Evolutionary conservation across 345 rosid genomes (phyloP).

Genomic region (Syzygium oleosum): DNA sequence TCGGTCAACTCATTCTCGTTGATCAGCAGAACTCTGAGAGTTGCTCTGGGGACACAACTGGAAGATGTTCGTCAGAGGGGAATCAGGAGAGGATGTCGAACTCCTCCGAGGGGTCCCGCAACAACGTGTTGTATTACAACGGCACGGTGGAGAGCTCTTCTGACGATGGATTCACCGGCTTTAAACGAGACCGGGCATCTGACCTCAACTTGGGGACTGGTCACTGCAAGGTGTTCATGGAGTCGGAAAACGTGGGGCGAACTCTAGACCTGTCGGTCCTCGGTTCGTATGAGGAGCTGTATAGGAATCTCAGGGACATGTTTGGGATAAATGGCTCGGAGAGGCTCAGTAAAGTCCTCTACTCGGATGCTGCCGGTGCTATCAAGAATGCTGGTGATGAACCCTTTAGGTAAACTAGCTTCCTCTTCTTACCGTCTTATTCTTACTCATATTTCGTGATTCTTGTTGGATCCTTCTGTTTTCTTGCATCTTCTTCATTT

Average conservation of each 20-base stretch:
- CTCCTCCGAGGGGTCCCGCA: constrained; percentile 53
- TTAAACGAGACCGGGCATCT: constrained; percentile 10
- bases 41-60: constrained; percentile 50
- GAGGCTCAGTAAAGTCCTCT: constrained; percentile 63
- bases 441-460: background rate
- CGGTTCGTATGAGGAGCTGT: constrained; percentile 72
- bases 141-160: constrained; percentile 41
- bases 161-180: constrained; percentile 48
- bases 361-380: constrained; percentile 53
- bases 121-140: background rate
- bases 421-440: background rate
- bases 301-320: constrained; percentile 58
- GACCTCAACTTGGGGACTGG: constrained; percentile 44
- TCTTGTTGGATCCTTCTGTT: background rate
- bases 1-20: constrained; percentile 71
- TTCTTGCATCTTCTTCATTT: background rate
- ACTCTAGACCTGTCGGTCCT: constrained; percentile 68
- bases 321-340: constrained; percentile 61
- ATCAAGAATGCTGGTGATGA: constrained; percentile 63
- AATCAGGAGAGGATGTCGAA: constrained; percentile 37
- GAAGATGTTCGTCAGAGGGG: constrained; percentile 28
- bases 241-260: constrained; percentile 78
- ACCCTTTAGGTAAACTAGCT: constrained; percentile 55
- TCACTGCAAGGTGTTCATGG: constrained; percentile 86
- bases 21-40: constrained; percentile 54